phyloP scores from a whole-genome alignment of 768 basidiomycete species.

The Podaxis sp. region DNA sequence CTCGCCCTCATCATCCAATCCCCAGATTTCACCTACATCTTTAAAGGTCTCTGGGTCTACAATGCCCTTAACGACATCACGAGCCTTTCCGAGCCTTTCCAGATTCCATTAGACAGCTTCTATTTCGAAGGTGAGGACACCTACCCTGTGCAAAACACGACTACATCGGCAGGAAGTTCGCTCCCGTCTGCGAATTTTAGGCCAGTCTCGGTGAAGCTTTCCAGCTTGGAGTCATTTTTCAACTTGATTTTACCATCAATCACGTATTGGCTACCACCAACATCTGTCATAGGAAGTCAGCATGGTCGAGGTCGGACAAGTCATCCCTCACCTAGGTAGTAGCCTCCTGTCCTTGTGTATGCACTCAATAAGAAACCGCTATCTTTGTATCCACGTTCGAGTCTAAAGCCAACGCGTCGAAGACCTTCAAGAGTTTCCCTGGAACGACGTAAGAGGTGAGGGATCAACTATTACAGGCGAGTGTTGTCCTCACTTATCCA shows the following conservation, averaged over 20 bases:
- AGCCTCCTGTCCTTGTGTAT: conserved; percentile 34
- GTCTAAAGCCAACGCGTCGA: conserved; percentile 43
- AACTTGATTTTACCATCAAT: conserved; percentile 70
- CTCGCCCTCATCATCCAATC: conserved; percentile 66
- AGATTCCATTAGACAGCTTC: neutral
- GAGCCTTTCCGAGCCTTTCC: conserved; percentile 46
- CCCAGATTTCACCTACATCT: conserved; percentile 52
- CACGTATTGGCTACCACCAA: conserved; percentile 59
- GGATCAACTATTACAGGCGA: neutral
- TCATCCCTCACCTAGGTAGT: conserved; percentile 32
- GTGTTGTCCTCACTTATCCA: conserved; percentile 33
- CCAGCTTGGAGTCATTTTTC: conserved; percentile 56
- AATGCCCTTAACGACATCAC: conserved; percentile 39
- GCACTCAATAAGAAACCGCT: conserved; percentile 34
- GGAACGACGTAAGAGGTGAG: neutral
- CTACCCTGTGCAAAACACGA: conserved; percentile 61
- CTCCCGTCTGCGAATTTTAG: conserved; percentile 50
- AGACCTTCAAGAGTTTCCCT: conserved; percentile 38
- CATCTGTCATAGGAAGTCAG: conserved; percentile 36
- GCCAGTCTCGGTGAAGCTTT: conserved; percentile 41
- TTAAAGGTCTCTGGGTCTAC: conserved; percentile 41
- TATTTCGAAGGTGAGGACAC: conserved; percentile 10
- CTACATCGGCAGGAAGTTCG: conserved; percentile 50
- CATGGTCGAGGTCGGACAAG: neutral
- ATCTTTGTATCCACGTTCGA: conserved; percentile 39